Evolutionary conservation across 176 grass and related monocot genomes (phyloP), one percentile per base, ranked within the genome.

Genomic region (Aegilops longissima): DNA sequence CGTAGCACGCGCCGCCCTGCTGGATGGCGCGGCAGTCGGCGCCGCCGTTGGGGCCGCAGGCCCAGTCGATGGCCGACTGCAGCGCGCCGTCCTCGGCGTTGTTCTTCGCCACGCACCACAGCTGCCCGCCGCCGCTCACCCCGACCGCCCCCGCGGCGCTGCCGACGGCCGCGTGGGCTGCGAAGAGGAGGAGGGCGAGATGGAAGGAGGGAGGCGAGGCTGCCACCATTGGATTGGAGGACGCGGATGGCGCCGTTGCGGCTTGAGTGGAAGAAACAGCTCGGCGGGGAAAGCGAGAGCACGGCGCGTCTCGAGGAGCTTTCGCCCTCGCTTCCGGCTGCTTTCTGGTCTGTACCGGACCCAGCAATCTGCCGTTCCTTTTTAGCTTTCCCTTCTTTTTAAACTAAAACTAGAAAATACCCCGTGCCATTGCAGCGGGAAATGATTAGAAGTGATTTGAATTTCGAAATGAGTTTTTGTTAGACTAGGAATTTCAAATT

Each of bases 51-150:
- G 84, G 83, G 21, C 91, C 82, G 87, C 93, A 95, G 6, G 87
- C 91, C 91, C 91, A 95, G 74, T 93, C 93, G 21, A 93, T 61
- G 49, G 91, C 93, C 73, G 84, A 56, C 90, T 95, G 93, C 90
- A 95, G 81, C 40, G 66, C 84, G 31, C 65, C 77, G 78, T 95
- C 90, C 72, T 93, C 89, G 9, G 89, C 91, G 81, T 93, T 91
- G 89, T 93, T 95, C 89, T 95, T 95, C 12, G 93, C 93, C 62
- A 93, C 93, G 87, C 93, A 93, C 93, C 93, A 95, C 61, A 91
- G 78, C 88, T 93, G 83, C 31, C 78, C 86, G 30, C 90, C 86
- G 54, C 82, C 71, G 82, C 82, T 76, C 63, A 76, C 77, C 17
- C 61, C 81, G 30, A 33, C 54, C 38, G 45, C 25, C 7, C 27